Base-by-base conservation (phyloP, 2,329 filamentous ascomycete species). In the Fusarium beomiforme region DNA sequence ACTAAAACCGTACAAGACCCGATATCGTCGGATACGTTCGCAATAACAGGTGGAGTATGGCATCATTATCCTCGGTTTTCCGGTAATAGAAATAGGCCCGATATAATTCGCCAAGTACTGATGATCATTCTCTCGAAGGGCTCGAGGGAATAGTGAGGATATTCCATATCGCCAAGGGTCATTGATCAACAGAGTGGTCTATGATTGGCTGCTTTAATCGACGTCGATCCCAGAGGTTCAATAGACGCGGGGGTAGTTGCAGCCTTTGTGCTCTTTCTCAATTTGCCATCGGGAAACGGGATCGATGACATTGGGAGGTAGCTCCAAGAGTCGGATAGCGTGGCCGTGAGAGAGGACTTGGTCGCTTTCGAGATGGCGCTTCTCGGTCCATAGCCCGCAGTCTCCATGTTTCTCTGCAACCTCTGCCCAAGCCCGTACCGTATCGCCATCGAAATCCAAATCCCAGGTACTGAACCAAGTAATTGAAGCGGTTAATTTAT, bases 41-140 rank as follows among this genome's bases (percentile, higher is more conserved):
- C 51, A 42, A 37, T 26, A 37, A 39, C 51, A 17, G 26, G 69
- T 50, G 21, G 64, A 26, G 51, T 31, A 62, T 49, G 49, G 64
- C 65, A 66, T 59, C 64, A 71, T 59, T 49, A 19, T 36, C 23
- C 21, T 19, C 26, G 6, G 13, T 8, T 3, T 34, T 51, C 54
- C 36, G 69, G 51, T 7, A 9, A 13, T 46, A 71, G 41, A 66
- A 58, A 11, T 71, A 31, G 21, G 0, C 10, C 64, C 69, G 64
- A 24, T 13, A 24, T 34, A 0, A 10, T 8, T 56, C 23, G 36
- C 57, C 62, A 26, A 61, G 9, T 21, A 39, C 11, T 14, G 14
- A n/a, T 12, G n/a, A 47, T 24, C 12, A 56, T 19, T 12, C 24
- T 31, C 14, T 11, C 6, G 17, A 14, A 19, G 17, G 33, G 37